Evolutionary conservation across 129 eudicot species (phyloP).

Genomic region (Flaveria trinervia): DNA sequence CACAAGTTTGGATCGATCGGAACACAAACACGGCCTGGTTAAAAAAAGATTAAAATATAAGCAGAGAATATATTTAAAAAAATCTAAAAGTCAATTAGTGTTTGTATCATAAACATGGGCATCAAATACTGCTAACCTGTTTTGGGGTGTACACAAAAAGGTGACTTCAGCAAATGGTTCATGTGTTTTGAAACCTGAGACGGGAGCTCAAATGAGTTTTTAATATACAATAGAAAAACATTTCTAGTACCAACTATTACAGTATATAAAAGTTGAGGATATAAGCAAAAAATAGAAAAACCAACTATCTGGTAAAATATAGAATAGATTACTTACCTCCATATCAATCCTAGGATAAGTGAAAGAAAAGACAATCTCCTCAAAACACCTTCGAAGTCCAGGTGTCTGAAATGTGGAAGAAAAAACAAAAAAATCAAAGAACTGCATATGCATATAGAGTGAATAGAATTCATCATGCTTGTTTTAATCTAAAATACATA

Average conservation of each 20-base stretch:
- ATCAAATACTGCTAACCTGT: slow-evolving; percentile 54
- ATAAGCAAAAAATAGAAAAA: not conserved
- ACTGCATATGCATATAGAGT: not conserved
- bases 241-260: not conserved
- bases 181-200: slow-evolving; percentile 92
- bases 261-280: not conserved
- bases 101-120: not conserved
- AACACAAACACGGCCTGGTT: slow-evolving; percentile 83
- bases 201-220: slow-evolving; percentile 17
- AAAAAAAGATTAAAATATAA: slow-evolving; percentile 17
- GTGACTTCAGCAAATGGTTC: slow-evolving; percentile 97
- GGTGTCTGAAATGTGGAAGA: slow-evolving; percentile 49
- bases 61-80: not conserved
- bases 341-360: slow-evolving; percentile 96
- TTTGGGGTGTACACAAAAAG: slow-evolving; percentile 94
- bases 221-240: not conserved
- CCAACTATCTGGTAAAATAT: not conserved
- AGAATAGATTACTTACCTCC: slow-evolving; percentile 59
- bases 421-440: not conserved
- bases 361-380: slow-evolving; percentile 85
- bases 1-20: slow-evolving; percentile 83
- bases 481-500: not conserved
- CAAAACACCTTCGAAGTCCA: slow-evolving; percentile 71
- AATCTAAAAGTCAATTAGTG: not conserved
- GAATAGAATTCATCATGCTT: slow-evolving; percentile 1